Evolutionary conservation across 1,284 basidiomycete genomes (phyloP), one percentile per base, ranked within the genome.

Genomic region (Vanrija sp.): DNA sequence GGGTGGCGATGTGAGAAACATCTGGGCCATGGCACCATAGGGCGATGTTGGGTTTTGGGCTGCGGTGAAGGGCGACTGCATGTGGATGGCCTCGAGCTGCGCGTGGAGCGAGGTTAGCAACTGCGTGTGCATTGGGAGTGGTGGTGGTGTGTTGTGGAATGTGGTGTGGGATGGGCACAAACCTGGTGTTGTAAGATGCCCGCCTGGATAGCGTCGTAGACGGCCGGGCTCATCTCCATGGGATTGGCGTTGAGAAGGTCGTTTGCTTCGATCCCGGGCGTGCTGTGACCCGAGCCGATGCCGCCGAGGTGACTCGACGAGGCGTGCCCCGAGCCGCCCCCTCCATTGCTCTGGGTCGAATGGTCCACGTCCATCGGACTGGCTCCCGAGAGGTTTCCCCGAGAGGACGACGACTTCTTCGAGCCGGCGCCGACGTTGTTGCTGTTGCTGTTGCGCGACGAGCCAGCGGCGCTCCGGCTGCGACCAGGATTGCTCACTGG

Each of bases 21-120:
- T 64, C 43, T 71, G 69, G 3, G 65, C 65, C 59, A 72, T 65
- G 16, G 60, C 45, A 12, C 55, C 49, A 53, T 60, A 66, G 1
- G 67, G 64, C 39, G 66, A 66, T 22, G 61, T 56, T 4, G 64
- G 66, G 49, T 69, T 69, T 39, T 48, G 59, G 8, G 60, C 53
- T 22, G 64, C 69, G 42, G 75, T 66, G 6, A 71, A 61, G 2
- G 75, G 75, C 5, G 73, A 75, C 61, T 75, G 75, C 73, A 76
- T 75, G 58, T 75, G 73, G 42, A 76, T 72, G 20, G 67, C 60
- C 55, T 74, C 72, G 41, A 76, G 69, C 73, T 76, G 58, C 25
- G 36, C 37, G 25, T 12, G 44, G 27, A 45, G 27, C 25, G 23
- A 45, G 16, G 15, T 35, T 35, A 22, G 24, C 36, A 10, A 14